phyloP scores from a whole-genome alignment of 2,329 filamentous ascomycete species.

The Curvularia sp. region DNA sequence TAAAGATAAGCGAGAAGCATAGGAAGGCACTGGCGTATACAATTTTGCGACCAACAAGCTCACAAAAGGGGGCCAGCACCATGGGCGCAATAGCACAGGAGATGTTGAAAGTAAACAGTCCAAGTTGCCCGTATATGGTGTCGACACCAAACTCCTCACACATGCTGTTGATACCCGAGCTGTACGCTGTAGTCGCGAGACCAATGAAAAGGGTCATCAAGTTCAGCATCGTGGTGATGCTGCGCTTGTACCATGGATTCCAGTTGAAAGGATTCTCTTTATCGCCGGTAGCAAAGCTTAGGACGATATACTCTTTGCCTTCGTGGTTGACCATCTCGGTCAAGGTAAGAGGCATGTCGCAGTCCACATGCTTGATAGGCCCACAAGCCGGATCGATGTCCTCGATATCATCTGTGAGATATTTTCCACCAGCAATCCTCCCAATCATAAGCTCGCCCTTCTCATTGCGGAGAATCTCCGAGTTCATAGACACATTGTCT shows the following conservation, averaged over 20 bases:
- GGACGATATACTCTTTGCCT: conserved; percentile 35
- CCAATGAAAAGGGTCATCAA: conserved; percentile 40
- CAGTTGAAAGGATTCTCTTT: conserved; percentile 39
- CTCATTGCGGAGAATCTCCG: conserved; percentile 29
- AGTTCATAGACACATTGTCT: conserved; percentile 19
- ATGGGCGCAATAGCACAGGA: conserved; percentile 38
- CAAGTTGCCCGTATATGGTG: conserved; percentile 32
- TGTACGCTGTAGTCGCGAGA: conserved; percentile 37
- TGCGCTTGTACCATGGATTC: conserved; percentile 40
- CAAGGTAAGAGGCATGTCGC: conserved; percentile 38
- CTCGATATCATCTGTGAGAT: conserved; percentile 29
- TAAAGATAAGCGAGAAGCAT: conserved; percentile 38
- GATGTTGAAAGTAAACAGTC: conserved; percentile 39
- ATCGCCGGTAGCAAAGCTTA: conserved; percentile 37
- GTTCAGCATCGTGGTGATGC: conserved; percentile 38
- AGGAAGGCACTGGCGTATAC: conserved; percentile 36
- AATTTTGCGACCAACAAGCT: conserved; percentile 36
- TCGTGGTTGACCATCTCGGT: conserved; percentile 36
- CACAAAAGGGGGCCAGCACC: conserved; percentile 37
- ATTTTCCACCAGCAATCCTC: conserved; percentile 33
- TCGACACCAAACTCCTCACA: conserved; percentile 36
- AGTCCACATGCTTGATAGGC: conserved; percentile 34
- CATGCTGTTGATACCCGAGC: conserved; percentile 38
- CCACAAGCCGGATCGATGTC: conserved; percentile 36
- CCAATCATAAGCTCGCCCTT: conserved; percentile 35